Evolutionary conservation across 2,329 filamentous ascomycete genomes (phyloP).

Genomic region (Capronia americana): DNA sequence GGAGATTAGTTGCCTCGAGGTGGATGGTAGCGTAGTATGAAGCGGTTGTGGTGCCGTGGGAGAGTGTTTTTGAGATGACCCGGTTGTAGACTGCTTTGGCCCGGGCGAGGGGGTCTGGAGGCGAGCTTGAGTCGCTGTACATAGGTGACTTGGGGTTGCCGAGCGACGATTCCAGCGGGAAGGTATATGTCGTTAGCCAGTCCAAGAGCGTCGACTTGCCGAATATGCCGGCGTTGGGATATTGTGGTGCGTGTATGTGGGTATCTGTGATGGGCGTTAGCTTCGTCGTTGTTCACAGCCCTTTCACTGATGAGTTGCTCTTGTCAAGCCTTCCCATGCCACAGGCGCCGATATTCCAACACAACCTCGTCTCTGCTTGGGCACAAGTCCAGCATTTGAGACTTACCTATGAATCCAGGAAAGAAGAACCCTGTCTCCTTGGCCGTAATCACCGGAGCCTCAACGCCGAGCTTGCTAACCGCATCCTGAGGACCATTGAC

Average conservation of each 20-base stretch:
- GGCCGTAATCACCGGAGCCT: conserved; percentile 31
- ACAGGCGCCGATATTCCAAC: neutral
- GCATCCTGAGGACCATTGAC: conserved; percentile 33
- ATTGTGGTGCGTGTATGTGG: conserved; percentile 93
- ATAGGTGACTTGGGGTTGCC: conserved; percentile 44
- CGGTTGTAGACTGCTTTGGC: conserved; percentile 77
- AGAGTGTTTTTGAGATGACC: conserved; percentile 78
- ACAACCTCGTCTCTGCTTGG: neutral
- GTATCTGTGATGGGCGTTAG: conserved; percentile 67
- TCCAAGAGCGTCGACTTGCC: conserved; percentile 90
- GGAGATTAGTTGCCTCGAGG: conserved; percentile 85
- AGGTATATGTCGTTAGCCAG: conserved; percentile 94
- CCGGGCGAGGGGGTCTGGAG: conserved; percentile 56
- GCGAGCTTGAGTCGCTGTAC: conserved; percentile 40
- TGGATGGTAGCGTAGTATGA: conserved; percentile 94
- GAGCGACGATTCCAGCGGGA: conserved; percentile 85
- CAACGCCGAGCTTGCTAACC: conserved; percentile 32
- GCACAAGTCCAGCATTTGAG: neutral
- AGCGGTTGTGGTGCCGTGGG: conserved; percentile 90
- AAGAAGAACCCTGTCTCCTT: conserved; percentile 35
- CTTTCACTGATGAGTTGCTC: neutral
- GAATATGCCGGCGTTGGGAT: conserved; percentile 92
- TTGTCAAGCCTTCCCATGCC: neutral
- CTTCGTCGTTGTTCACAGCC: conserved; percentile 5
- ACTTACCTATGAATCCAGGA: conserved; percentile 44